phyloP scores from a whole-genome alignment of 352 stramenopile genomes.

The Pythium sp. region DNA sequence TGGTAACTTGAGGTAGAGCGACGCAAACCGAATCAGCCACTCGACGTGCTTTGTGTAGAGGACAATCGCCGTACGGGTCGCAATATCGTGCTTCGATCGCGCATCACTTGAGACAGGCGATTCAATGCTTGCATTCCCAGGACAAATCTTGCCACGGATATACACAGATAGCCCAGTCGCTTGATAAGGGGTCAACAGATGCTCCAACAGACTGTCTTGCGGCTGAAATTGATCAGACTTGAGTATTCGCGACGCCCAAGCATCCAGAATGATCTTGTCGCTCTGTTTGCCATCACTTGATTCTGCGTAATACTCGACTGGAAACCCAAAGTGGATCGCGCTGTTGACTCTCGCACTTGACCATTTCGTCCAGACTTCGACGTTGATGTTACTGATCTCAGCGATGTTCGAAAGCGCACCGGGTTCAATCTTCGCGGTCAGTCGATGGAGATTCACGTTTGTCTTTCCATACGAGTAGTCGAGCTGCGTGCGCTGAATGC shows the following conservation, averaged over 20 bases:
- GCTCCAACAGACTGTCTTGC: background rate
- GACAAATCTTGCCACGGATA: slow-evolving; percentile 41
- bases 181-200: slow-evolving; percentile 29
- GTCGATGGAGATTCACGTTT: slow-evolving; percentile 37
- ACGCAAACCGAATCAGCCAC: slow-evolving; percentile 63
- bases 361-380: slow-evolving; percentile 57
- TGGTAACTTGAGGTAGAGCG: slow-evolving; percentile 41
- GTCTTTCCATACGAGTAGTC: slow-evolving; percentile 31
- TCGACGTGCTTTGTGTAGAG: slow-evolving; percentile 77
- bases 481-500: slow-evolving; percentile 31
- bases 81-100: slow-evolving; percentile 54
- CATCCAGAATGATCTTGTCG: slow-evolving; percentile 19
- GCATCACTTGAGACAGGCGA: slow-evolving; percentile 13
- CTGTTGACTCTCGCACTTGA: slow-evolving; percentile 18
- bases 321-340: slow-evolving; percentile 46
- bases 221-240: slow-evolving; percentile 8
- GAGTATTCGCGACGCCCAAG: slow-evolving; percentile 12
- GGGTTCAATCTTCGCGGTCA: slow-evolving; percentile 69
- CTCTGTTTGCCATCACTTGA: background rate
- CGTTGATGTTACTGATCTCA: slow-evolving; percentile 49
- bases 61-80: slow-evolving; percentile 52
- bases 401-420: slow-evolving; percentile 54
- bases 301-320: slow-evolving; percentile 32
- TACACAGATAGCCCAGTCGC: slow-evolving; percentile 37
- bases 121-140: slow-evolving; percentile 7